Base-by-base conservation (phyloP, 208 protist genomes). In the Zelonia costaricensis region DNA sequence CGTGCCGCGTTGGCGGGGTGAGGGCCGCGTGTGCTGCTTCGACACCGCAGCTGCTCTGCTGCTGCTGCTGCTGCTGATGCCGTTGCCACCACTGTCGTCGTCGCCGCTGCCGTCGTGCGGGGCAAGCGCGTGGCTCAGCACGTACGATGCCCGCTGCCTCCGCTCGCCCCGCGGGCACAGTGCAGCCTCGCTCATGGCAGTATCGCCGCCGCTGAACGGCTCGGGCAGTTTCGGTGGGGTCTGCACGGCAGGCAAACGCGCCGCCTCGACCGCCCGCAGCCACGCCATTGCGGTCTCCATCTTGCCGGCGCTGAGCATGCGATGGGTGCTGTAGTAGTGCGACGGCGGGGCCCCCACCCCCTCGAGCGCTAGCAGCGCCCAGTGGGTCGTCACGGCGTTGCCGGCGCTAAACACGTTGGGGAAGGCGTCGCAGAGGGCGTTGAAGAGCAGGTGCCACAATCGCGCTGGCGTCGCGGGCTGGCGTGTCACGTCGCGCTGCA, bases 351-450 rank as follows among this genome's bases (percentile, higher is more conserved):
- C 16, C 31, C 47, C 39, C 2, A 67, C 45, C 18, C 81, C 75
- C 27, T 92, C 82, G 16, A 89, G 58, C 20, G 76, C 69, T 18
- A 57, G 38, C 40, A 84, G 69, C 35, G 60, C 46, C 62, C 70
- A 80, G 44, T 88, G 56, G 18, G 75, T 75, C 15, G 78, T 74
- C n/a, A 80, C 79, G 2, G 70, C 71, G 55, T 52, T 75, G 49
- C 76, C 74, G 1, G 69, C 61, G 59, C 79, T 62, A 66, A 92
- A 88, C 25, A 83, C 69, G 66, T 79, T 61, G 9, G 82, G 82
- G 39, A 92, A 86, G 0, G 69, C 39, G 15, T 35, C 42, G 20
- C 72, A 45, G 4, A 84, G 18, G 10, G 44, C 28, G 15, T 23
- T 10, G 44, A 82, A 80, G 13, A 92, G 48, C 18, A 63, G 48